Percentiles rank a stretch among this genome's conserved stretches.
Conservation (phyloP, 148 eudicot genomes). For the Hydrangea macrophylla region DNA sequence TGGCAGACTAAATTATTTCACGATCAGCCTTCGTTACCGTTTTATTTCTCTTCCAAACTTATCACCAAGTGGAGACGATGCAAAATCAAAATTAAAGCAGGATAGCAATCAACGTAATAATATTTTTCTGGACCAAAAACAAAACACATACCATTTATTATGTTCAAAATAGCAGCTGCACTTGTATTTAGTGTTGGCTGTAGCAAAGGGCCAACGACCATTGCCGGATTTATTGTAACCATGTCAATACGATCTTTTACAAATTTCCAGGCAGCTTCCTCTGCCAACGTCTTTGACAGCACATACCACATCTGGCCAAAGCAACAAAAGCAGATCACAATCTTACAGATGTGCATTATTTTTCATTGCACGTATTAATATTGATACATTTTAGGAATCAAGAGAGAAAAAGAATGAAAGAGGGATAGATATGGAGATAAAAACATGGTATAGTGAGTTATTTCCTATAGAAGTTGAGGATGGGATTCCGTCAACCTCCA, state of each 20-base stretch:
- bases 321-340: background rate
- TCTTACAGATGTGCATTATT: too few species aligned
- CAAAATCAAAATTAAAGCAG: background rate
- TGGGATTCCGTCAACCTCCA: too few species aligned
- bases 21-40: too few species aligned
- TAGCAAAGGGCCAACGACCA: conserved; percentile 37
- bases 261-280: conserved; percentile 22
- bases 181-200: conserved; percentile 27
- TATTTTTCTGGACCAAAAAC: background rate
- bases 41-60: too few species aligned
- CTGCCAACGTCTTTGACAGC: conserved; percentile 24
- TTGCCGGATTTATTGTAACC: conserved; percentile 23
- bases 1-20: too few species aligned
- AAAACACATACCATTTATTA: conserved; percentile 21
- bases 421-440: too few species aligned
- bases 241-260: conserved; percentile 16
- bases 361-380: too few species aligned
- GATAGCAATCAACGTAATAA: background rate
- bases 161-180: conserved; percentile 17
- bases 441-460: too few species aligned
- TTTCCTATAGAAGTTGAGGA: too few species aligned
- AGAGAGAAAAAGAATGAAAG: too few species aligned
- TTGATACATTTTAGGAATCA: too few species aligned
- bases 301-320: conserved; percentile 11
- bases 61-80: background rate